Conservation (phyloP, 2,329 filamentous ascomycete species). For the Phoma herbarum region DNA sequence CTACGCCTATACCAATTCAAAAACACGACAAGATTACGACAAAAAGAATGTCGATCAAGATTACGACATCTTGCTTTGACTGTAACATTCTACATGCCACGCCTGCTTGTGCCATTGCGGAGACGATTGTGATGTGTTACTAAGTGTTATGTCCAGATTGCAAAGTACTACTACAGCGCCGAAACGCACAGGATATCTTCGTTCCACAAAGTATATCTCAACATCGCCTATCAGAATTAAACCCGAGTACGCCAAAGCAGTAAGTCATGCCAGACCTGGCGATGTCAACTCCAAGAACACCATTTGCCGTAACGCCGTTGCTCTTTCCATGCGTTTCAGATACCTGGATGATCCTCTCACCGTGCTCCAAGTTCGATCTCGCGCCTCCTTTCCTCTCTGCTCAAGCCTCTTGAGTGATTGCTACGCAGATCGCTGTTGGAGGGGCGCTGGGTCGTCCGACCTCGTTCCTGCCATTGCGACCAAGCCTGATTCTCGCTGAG, state of each 20-base stretch:
- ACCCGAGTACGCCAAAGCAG: constrained; percentile 1
- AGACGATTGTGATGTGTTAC: background rate
- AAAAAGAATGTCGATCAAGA: background rate
- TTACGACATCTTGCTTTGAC: background rate
- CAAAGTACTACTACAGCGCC: constrained; percentile 19
- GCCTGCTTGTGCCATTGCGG: no score
- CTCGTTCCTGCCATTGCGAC: constrained; percentile 43
- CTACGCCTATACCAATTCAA: background rate
- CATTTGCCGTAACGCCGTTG: constrained; percentile 24
- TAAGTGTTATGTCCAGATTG: constrained; percentile 7
- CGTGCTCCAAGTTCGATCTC: constrained; percentile 53
- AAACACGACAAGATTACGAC: background rate
- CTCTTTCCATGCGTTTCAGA: constrained; percentile 16
- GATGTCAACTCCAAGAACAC: constrained; percentile 21
- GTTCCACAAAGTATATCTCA: constrained; percentile 6
- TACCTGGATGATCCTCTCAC: constrained; percentile 6
- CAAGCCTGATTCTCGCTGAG: constrained; percentile 43
- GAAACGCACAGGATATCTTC: constrained; percentile 21
- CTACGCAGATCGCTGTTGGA: constrained; percentile 36
- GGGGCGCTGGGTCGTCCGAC: constrained; percentile 39
- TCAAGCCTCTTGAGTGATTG: constrained; percentile 46
- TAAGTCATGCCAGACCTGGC: constrained; percentile 1
- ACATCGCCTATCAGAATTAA: background rate
- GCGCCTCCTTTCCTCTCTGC: constrained; percentile 51
- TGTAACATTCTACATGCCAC: background rate